Evolutionary conservation across 116 monocot species (phyloP).

Genomic region (Papilionanthe hybrid): DNA sequence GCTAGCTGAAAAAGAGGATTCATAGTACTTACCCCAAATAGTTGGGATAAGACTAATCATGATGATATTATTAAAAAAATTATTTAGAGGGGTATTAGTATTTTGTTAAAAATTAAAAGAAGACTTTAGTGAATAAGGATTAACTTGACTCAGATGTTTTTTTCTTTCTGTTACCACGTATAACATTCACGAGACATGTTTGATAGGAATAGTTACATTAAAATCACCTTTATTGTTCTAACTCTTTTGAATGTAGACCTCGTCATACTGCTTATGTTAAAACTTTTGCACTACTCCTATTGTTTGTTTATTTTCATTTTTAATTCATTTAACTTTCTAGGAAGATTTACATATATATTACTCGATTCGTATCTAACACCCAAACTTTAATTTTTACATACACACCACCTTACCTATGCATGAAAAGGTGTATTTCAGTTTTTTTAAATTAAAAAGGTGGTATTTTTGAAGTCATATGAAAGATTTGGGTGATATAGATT

Average conservation of each 20-base stretch:
- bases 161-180: neutral
- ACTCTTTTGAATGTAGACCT: neutral
- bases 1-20: neutral
- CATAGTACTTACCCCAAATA: too few species aligned
- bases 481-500: too few species aligned
- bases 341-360: too few species aligned
- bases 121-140: neutral
- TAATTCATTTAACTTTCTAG: neutral
- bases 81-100: neutral
- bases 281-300: neutral
- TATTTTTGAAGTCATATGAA: too few species aligned
- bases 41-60: too few species aligned
- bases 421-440: too few species aligned
- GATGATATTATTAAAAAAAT: too few species aligned
- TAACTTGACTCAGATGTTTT: neutral
- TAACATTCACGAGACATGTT: neutral
- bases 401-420: too few species aligned
- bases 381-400: too few species aligned
- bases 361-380: too few species aligned
- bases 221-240: neutral
- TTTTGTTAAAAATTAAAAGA: neutral
- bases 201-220: neutral
- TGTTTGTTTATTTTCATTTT: neutral
- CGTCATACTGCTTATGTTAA: neutral
- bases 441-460: too few species aligned